Evolutionary conservation across 148 eudicot genomes (phyloP).

Genomic region (Chenopodium berlandieri): DNA sequence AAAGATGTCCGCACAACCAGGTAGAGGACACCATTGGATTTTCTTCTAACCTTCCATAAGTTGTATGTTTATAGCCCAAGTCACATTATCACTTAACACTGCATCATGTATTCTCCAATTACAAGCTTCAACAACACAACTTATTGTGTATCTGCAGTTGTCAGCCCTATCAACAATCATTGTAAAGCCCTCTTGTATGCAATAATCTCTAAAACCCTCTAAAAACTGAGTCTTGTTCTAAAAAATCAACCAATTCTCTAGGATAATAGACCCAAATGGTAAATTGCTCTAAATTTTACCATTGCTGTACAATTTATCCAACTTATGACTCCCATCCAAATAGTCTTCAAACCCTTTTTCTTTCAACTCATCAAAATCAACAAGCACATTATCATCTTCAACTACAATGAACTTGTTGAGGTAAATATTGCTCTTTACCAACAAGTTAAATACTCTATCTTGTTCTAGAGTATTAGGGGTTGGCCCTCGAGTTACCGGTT

Average conservation of each 20-base stretch:
- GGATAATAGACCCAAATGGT: background rate
- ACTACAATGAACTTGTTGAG: too few species aligned
- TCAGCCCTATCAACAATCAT: background rate
- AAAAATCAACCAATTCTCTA: background rate
- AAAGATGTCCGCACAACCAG: background rate
- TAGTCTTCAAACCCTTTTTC: too few species aligned
- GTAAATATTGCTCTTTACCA: too few species aligned
- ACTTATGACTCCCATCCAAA: too few species aligned
- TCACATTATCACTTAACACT: background rate
- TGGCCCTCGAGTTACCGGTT: too few species aligned
- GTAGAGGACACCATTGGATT: background rate
- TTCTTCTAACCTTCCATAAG: background rate
- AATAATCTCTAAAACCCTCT: background rate
- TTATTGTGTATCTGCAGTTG: background rate
- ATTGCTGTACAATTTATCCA: background rate
- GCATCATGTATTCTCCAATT: too few species aligned
- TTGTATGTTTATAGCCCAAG: conserved; percentile 8
- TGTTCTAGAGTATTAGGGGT: too few species aligned
- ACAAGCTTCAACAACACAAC: background rate
- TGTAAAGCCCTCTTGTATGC: background rate
- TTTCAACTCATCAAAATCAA: too few species aligned
- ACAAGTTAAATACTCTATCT: too few species aligned
- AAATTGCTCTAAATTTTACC: background rate
- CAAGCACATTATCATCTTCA: too few species aligned
- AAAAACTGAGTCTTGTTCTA: background rate